These are phyloP conservation scores for Pleurotus giganteus DNA, from an alignment of 768 basidiomycete genomes.

Conservation along the genomic window DNA sequence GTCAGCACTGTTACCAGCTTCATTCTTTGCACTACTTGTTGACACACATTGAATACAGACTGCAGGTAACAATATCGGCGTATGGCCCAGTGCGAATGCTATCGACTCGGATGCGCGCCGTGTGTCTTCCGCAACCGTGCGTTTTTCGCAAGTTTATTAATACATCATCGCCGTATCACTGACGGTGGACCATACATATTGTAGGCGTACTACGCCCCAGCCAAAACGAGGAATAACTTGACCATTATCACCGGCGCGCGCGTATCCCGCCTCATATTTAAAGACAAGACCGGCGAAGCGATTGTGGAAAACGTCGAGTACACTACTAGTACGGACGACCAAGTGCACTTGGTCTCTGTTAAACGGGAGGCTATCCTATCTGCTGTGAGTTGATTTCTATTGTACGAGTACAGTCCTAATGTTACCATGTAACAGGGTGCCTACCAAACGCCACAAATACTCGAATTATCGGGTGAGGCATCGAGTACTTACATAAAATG, in stretches of 20 bases:
- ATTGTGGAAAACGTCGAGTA: constrained; percentile 44
- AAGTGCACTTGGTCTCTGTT: constrained; percentile 28
- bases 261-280: neutral
- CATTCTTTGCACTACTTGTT: neutral
- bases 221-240: neutral
- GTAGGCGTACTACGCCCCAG: neutral
- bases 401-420: neutral
- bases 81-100: constrained; percentile 11
- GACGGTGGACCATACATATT: neutral
- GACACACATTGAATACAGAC: neutral
- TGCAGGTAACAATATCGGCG: constrained; percentile 17
- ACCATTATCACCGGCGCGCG: neutral
- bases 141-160: neutral
- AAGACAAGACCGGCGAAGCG: neutral
- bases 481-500: neutral
- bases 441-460: constrained; percentile 1
- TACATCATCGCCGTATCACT: neutral
- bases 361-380: constrained; percentile 1
- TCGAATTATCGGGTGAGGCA: constrained; percentile 1
- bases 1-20: neutral
- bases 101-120: neutral
- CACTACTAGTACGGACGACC: constrained; percentile 47
- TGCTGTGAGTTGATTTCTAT: neutral
- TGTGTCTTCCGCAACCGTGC: constrained; percentile 1
- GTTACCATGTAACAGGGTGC: neutral